A percentile compares a stretch with the other conserved stretches of the same genome.
phyloP scores from a whole-genome alignment of 306 rosid species.

The Herpetospermum pedunculosum region DNA sequence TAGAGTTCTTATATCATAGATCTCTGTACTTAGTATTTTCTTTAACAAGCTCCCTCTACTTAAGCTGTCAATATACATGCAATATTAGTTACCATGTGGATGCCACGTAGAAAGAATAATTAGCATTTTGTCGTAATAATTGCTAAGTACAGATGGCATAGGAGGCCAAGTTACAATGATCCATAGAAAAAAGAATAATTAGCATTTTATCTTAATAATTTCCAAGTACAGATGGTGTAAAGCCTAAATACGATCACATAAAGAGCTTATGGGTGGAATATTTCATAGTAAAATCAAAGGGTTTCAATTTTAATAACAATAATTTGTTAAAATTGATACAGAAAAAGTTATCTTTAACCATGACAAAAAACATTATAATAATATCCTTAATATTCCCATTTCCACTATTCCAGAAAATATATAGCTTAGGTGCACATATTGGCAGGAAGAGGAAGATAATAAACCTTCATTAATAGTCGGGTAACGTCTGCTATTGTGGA shows the following conservation, averaged over 20 bases:
- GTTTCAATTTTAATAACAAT: background rate
- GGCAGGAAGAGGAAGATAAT: conserved; percentile 8
- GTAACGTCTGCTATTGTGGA: conserved; percentile 59
- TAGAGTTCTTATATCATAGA: too few relatives aligned
- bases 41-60: background rate
- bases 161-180: background rate
- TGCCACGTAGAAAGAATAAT: background rate
- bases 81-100: background rate
- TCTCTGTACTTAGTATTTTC: background rate
- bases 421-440: background rate
- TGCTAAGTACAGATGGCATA: background rate
- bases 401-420: background rate
- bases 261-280: background rate
- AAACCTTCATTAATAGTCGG: conserved; percentile 72
- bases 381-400: background rate
- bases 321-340: background rate
- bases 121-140: background rate
- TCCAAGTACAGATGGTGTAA: background rate
- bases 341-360: background rate
- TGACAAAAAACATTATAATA: background rate
- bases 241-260: background rate
- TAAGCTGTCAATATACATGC: background rate
- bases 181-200: background rate
- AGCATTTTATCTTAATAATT: background rate
- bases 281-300: background rate